phyloP scores from a whole-genome alignment of 2,329 filamentous ascomycete genomes.

The Laburnicola sp. region DNA sequence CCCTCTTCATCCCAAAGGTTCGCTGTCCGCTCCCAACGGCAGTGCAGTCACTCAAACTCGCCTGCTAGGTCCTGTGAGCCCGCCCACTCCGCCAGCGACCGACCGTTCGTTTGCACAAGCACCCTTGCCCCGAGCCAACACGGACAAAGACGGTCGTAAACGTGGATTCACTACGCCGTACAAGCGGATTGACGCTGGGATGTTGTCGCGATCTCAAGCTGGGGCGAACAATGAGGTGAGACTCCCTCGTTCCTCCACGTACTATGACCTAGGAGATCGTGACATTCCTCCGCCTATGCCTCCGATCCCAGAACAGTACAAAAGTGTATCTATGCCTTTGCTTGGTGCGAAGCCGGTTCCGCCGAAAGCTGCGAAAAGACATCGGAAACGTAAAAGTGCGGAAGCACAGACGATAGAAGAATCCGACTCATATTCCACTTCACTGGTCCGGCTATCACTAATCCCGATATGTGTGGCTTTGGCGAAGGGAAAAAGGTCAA shows the following conservation, averaged over 20 bases:
- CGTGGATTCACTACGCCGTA: constrained; percentile 26
- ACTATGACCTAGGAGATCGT: constrained; percentile 21
- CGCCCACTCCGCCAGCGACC: constrained; percentile 16
- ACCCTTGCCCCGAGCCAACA: constrained; percentile 18
- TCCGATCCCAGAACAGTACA: constrained; percentile 28
- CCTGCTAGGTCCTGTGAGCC: constrained; percentile 20
- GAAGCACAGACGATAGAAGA: not conserved
- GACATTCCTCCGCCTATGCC: constrained; percentile 29
- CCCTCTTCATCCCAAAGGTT: not conserved
- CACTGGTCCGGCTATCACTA: not conserved
- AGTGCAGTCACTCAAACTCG: constrained; percentile 15
- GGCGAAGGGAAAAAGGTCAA: not conserved
- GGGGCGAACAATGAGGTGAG: constrained; percentile 39
- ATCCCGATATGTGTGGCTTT: not conserved
- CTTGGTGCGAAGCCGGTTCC: not conserved
- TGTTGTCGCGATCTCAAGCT: constrained; percentile 25
- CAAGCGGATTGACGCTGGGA: constrained; percentile 23
- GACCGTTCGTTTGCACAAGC: constrained; percentile 4
- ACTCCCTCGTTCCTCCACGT: constrained; percentile 35
- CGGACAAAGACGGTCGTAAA: constrained; percentile 23
- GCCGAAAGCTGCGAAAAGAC: not conserved
- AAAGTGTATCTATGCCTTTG: constrained; percentile 20
- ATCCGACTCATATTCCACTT: not conserved
- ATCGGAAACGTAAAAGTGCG: not conserved
- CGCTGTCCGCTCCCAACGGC: constrained; percentile 2